Conservation (phyloP, 768 basidiomycete species). For the Pulveroboletus ravenelii region DNA sequence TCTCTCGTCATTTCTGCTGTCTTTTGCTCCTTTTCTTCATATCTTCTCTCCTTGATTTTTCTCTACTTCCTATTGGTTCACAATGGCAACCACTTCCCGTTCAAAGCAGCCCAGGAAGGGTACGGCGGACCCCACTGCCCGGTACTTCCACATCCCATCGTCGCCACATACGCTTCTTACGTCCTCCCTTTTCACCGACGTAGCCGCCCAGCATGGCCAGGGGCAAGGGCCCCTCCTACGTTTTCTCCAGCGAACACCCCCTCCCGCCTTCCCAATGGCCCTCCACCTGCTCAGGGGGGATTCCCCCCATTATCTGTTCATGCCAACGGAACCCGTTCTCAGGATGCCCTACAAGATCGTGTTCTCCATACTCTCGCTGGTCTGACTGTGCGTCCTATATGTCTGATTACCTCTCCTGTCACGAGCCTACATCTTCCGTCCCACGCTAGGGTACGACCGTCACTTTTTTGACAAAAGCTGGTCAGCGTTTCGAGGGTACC, state of each 20-base stretch:
- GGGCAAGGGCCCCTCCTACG: conserved; percentile 64
- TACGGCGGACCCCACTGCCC: conserved; percentile 46
- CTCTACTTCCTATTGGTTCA: conserved; percentile 17
- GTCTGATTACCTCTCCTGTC: conserved; percentile 6
- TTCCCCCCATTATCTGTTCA: conserved; percentile 44
- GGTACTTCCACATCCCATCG: conserved; percentile 38
- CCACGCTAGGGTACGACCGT: conserved; percentile 65
- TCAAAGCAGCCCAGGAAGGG: conserved; percentile 63
- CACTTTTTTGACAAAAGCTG: conserved; percentile 68
- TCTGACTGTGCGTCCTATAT: conserved; percentile 54
- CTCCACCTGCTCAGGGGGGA: conserved; percentile 31
- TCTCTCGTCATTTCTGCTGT: conserved; percentile 34
- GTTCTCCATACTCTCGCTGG: conserved; percentile 62
- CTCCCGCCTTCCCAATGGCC: conserved; percentile 41
- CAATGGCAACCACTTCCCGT: conserved; percentile 63
- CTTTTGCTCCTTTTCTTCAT: conserved; percentile 23
- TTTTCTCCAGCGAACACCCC: conserved; percentile 50
- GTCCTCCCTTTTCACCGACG: conserved; percentile 8
- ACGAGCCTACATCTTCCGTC: conserved; percentile 16
- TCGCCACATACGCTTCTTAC: conserved; percentile 13
- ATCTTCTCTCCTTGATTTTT: conserved; percentile 30
- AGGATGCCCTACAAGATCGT: conserved; percentile 52
- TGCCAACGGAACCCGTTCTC: conserved; percentile 43
- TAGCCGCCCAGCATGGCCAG: conserved; percentile 59
- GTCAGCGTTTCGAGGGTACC: conserved; percentile 70